Evolutionary conservation across 371 early-diverging fungal species (phyloP).

Genomic region (Mortierella sp.): DNA sequence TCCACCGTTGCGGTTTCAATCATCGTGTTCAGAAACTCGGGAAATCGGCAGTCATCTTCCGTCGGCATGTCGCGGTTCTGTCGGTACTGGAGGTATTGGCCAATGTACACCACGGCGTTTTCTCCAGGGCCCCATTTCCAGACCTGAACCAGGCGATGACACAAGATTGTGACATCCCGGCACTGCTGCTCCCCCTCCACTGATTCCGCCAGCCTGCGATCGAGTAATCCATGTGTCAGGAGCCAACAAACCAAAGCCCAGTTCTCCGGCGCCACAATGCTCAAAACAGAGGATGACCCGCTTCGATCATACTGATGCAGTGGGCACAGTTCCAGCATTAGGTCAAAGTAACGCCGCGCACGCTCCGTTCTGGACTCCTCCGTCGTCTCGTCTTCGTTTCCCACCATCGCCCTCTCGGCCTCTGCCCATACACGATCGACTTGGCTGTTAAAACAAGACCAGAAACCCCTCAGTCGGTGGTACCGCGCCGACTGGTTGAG

Average conservation of each 20-base stretch:
- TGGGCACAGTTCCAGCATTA: constrained; percentile 27
- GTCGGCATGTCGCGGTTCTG: constrained; percentile 37
- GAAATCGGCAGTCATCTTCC: constrained; percentile 48
- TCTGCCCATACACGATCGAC: constrained; percentile 16
- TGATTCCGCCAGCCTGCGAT: not conserved
- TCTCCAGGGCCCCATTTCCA: constrained; percentile 40
- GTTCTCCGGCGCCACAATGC: constrained; percentile 21
- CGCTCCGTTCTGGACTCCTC: not conserved
- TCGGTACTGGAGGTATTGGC: constrained; percentile 19
- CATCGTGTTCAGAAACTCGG: constrained; percentile 48
- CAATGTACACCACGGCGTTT: constrained; percentile 6
- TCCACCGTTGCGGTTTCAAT: not conserved
- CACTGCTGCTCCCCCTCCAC: constrained; percentile 20
- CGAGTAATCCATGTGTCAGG: constrained; percentile 23
- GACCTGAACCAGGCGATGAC: constrained; percentile 21
- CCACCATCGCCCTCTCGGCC: not conserved
- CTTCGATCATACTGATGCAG: constrained; percentile 46
- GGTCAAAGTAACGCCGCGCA: constrained; percentile 6
- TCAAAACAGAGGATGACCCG: constrained; percentile 32
- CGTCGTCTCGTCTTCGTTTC: not conserved
- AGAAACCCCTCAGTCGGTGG: constrained; percentile 10
- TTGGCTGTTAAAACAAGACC: constrained; percentile 34
- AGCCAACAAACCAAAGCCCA: constrained; percentile 37
- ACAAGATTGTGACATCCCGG: constrained; percentile 22
- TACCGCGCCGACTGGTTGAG: constrained; percentile 16